phyloP scores from a whole-genome alignment of 2,329 filamentous ascomycete genomes.

The Cytospora chrysosperma region DNA sequence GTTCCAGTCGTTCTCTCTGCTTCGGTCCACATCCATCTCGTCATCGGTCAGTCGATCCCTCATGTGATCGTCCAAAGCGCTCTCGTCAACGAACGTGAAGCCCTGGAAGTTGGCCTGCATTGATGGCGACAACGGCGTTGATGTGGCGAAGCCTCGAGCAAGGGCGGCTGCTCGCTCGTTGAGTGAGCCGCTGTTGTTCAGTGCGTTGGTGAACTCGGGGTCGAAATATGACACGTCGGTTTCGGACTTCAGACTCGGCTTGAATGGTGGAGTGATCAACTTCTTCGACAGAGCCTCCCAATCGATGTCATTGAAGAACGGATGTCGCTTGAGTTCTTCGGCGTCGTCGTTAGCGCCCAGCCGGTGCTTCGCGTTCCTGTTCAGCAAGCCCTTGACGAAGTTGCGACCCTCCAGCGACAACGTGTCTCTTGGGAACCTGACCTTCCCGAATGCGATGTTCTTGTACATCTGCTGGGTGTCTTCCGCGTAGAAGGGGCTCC shows the following conservation, averaged over 20 bases:
- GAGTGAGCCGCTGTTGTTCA: constrained; percentile 81
- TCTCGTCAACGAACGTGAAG: constrained; percentile 99
- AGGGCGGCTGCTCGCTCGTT: constrained; percentile 88
- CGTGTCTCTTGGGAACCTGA: constrained; percentile 92
- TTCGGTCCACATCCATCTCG: constrained; percentile 52
- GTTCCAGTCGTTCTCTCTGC: constrained; percentile 57
- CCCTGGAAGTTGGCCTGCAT: constrained; percentile 98
- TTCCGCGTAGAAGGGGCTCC: constrained; percentile 98
- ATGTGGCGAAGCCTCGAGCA: constrained; percentile 81
- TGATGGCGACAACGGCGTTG: constrained; percentile 88
- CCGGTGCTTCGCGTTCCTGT: constrained; percentile 94
- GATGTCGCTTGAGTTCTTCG: constrained; percentile 87
- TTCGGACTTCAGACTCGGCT: constrained; percentile 93
- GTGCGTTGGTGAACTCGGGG: constrained; percentile 93
- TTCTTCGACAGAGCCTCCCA: constrained; percentile 89
- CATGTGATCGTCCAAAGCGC: constrained; percentile 86
- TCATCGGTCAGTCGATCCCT: constrained; percentile 52
- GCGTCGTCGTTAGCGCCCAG: constrained; percentile 89
- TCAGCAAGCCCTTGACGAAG: constrained; percentile 96
- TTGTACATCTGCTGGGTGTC: constrained; percentile 99
- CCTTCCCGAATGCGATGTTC: constrained; percentile 99
- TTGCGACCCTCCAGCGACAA: constrained; percentile 92
- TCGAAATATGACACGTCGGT: constrained; percentile 98
- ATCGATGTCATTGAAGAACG: constrained; percentile 93
- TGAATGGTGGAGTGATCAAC: constrained; percentile 93